phyloP scores from a whole-genome alignment of 208 protist species.

The Vickermania spadyakhi region DNA sequence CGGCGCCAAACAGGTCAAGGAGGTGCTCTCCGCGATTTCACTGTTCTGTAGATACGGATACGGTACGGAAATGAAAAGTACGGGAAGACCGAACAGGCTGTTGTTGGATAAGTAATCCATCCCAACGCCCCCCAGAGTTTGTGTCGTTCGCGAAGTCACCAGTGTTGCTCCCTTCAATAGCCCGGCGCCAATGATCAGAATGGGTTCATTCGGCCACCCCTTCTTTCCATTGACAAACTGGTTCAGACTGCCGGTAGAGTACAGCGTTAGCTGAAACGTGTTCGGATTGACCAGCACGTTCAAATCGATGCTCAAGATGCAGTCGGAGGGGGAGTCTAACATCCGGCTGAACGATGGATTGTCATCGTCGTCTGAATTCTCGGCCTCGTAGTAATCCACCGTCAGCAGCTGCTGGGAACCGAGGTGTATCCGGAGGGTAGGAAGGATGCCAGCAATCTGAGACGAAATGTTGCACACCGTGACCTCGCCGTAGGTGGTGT shows the following conservation, averaged over 20 bases:
- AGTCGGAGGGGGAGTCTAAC: not conserved
- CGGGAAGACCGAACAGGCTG: not conserved
- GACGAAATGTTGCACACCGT: not conserved
- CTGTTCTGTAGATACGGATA: not conserved
- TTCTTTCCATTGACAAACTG: not conserved
- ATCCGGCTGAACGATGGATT: not conserved
- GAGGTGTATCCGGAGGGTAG: not conserved
- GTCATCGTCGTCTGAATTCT: not conserved
- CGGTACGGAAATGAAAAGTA: not conserved
- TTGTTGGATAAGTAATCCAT: not conserved
- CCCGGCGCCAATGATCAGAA: constrained; percentile 33
- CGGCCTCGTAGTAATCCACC: not conserved
- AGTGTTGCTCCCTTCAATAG: constrained; percentile 31
- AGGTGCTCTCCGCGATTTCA: constrained; percentile 1
- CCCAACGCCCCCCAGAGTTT: not conserved
- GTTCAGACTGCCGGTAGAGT: constrained; percentile 15
- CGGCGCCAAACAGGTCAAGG: constrained; percentile 9
- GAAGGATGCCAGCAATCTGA: not conserved
- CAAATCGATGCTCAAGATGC: not conserved
- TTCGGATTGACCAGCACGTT: constrained; percentile 1
- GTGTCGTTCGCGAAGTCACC: constrained; percentile 18
- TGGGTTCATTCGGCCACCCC: constrained; percentile 12
- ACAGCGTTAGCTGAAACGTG: constrained; percentile 21
- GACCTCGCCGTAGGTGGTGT: not conserved
- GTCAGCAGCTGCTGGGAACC: constrained; percentile 4